Percentiles rank a stretch among this genome's conserved stretches.
Conservation (phyloP, 352 stramenopile species). For the Phytophthora sp. region DNA sequence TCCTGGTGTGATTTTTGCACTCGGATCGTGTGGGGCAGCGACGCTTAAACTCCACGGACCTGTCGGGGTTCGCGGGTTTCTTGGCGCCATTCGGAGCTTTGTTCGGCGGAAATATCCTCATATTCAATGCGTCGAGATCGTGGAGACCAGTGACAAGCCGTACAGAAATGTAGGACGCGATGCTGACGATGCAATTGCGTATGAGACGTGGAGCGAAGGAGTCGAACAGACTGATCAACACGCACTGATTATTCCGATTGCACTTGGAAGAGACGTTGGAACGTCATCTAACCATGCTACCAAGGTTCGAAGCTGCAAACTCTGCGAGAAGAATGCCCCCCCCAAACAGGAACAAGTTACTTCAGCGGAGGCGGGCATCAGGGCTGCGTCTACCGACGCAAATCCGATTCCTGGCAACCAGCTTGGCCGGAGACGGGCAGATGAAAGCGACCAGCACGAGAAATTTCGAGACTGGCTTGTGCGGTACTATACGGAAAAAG, state of each 20-base stretch:
- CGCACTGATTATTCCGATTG: conserved; percentile 38
- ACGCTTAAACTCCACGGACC: conserved; percentile 59
- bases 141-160: background rate
- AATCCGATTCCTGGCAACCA: conserved; percentile 1
- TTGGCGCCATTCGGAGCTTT: conserved; percentile 68
- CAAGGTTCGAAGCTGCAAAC: conserved; percentile 3
- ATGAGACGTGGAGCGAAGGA: conserved; percentile 28
- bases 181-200: conserved; percentile 12
- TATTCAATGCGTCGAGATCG: conserved; percentile 59
- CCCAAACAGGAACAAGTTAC: background rate
- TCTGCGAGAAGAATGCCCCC: conserved; percentile 25
- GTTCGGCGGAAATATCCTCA: conserved; percentile 68
- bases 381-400: background rate
- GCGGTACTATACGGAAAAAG: conserved; percentile 56
- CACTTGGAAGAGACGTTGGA: conserved; percentile 4
- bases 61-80: conserved; percentile 41
- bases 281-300: background rate
- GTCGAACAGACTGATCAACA: conserved; percentile 41
- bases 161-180: background rate
- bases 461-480: conserved; percentile 51
- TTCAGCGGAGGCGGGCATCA: background rate
- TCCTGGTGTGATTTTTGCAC: conserved; percentile 67
- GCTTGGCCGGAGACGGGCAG: conserved; percentile 15
- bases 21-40: conserved; percentile 57
- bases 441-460: conserved; percentile 40